A percentile compares a stretch with the other conserved stretches of the same genome.
phyloP scores from a whole-genome alignment of 2,329 filamentous ascomycete genomes.

The Pseudogymnoascus sp. region DNA sequence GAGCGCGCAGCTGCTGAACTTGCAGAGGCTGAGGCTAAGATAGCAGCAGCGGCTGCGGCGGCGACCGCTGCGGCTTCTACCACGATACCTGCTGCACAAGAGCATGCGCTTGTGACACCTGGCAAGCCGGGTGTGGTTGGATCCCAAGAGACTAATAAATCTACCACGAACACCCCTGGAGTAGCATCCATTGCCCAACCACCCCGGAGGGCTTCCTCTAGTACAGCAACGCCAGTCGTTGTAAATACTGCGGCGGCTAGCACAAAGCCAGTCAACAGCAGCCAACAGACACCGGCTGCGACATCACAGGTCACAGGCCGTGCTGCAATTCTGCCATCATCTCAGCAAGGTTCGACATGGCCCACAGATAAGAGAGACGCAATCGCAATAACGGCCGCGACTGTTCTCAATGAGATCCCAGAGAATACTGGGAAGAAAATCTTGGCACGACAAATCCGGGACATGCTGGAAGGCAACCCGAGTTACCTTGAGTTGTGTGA shows the following conservation, averaged over 20 bases:
- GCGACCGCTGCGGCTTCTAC: neutral
- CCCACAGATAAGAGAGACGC: slow-evolving; percentile 4
- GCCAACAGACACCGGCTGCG: neutral
- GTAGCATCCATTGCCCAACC: neutral
- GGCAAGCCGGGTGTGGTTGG: neutral
- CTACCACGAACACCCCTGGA: neutral
- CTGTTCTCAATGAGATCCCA: slow-evolving; percentile 7
- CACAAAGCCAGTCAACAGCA: neutral
- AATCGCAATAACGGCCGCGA: slow-evolving; percentile 9
- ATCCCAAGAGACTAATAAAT: neutral
- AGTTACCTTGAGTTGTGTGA: slow-evolving; percentile 14
- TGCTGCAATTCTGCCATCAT: neutral
- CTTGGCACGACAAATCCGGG: neutral
- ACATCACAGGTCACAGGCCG: neutral
- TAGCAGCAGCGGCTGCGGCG: neutral
- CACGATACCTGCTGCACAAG: neutral
- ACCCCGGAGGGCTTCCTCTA: neutral
- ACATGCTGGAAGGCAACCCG: slow-evolving; percentile 12
- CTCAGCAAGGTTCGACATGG: slow-evolving; percentile 1
- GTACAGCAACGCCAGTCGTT: neutral
- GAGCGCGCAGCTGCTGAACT: neutral
- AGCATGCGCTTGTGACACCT: neutral
- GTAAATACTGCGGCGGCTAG: neutral
- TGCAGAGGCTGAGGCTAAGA: neutral
- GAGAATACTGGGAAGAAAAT: slow-evolving; percentile 13